Conservation (phyloP, 2,329 filamentous ascomycete genomes). For the Penicillium sp. region DNA sequence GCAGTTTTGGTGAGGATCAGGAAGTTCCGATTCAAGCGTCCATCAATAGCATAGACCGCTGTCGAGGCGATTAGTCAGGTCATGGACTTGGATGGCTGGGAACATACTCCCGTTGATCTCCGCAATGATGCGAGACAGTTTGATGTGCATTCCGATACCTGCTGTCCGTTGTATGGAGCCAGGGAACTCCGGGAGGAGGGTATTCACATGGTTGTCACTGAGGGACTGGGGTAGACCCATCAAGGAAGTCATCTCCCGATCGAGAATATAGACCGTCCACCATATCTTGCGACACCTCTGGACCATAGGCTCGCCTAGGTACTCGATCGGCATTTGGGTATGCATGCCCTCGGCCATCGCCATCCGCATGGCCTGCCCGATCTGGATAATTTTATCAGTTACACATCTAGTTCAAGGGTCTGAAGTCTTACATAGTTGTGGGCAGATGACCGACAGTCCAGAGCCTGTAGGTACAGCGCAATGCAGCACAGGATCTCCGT, state of each 20-base stretch:
- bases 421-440: constrained; percentile 47
- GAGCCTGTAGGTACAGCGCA: constrained; percentile 52
- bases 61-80: background rate
- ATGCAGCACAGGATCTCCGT: constrained; percentile 51
- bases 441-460: constrained; percentile 51
- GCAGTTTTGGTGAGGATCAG: constrained; percentile 42
- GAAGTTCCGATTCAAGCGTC: constrained; percentile 37
- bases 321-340: constrained; percentile 50
- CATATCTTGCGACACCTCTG: constrained; percentile 53
- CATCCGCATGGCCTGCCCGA: constrained; percentile 55
- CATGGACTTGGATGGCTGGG: background rate
- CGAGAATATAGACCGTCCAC: constrained; percentile 57
- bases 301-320: constrained; percentile 46
- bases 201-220: constrained; percentile 52
- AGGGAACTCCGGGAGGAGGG: constrained; percentile 46
- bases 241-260: constrained; percentile 54
- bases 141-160: constrained; percentile 48
- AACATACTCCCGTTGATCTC: constrained; percentile 47
- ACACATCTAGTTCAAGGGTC: constrained; percentile 21
- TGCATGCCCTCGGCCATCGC: constrained; percentile 54
- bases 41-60: constrained; percentile 46
- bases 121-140: constrained; percentile 46
- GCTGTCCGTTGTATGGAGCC: constrained; percentile 40
- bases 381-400: constrained; percentile 47
- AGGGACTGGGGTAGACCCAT: constrained; percentile 54